A percentile compares a stretch with the other conserved stretches of the same genome.
Evolutionary conservation across 1,284 basidiomycete species (phyloP).

Genomic region (Golubevia pallescens): DNA sequence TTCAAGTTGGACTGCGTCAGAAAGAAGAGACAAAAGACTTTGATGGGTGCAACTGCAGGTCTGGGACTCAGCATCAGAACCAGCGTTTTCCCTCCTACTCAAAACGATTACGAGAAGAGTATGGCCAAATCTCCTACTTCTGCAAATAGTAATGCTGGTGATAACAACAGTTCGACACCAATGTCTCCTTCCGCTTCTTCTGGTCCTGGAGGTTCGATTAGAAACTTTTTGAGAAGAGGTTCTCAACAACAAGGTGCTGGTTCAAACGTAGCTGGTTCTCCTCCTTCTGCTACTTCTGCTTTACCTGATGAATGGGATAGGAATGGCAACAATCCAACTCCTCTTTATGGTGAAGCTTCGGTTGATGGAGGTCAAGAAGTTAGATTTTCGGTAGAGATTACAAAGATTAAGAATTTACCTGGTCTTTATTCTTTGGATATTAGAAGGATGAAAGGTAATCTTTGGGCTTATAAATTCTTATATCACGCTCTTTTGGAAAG

Average conservation of each 20-base stretch:
- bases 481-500: slow-evolving; percentile 44
- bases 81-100: slow-evolving; percentile 48
- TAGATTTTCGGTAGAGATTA: slow-evolving; percentile 59
- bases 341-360: slow-evolving; percentile 48
- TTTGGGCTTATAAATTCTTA: slow-evolving; percentile 60
- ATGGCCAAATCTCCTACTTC: background rate
- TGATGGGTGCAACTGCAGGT: slow-evolving; percentile 44
- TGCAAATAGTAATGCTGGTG: too few relatives aligned
- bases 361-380: slow-evolving; percentile 60
- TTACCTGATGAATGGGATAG: background rate
- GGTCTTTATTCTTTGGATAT: slow-evolving; percentile 61
- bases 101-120: slow-evolving; percentile 43
- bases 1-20: slow-evolving; percentile 60
- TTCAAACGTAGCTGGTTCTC: background rate
- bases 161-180: slow-evolving; percentile 14
- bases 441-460: slow-evolving; percentile 55
- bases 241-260: slow-evolving; percentile 16
- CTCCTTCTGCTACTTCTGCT: background rate
- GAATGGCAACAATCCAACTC: slow-evolving; percentile 29
- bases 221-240: slow-evolving; percentile 43
- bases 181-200: slow-evolving; percentile 21
- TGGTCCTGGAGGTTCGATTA: slow-evolving; percentile 20
- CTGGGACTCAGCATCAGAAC: slow-evolving; percentile 48
- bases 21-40: slow-evolving; percentile 44
- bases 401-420: slow-evolving; percentile 49